phyloP scores from a whole-genome alignment of 179 eudicot genomes.

The Heliamphora pulchella region DNA sequence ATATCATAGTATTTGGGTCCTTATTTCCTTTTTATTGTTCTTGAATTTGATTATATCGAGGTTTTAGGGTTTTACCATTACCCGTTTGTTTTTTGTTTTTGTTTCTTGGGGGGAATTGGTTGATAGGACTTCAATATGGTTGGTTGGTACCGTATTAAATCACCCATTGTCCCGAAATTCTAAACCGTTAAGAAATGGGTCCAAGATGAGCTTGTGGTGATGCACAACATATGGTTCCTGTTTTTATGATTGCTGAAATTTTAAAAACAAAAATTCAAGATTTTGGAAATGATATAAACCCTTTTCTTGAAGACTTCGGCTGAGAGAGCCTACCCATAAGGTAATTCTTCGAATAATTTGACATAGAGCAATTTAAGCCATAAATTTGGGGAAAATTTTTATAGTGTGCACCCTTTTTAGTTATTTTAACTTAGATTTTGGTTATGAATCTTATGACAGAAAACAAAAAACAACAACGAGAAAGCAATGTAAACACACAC shows the following conservation, averaged over 20 bases:
- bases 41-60: neutral
- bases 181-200: neutral
- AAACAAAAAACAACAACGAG: too few relatives aligned
- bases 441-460: too few relatives aligned
- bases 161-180: neutral
- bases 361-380: too few relatives aligned
- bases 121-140: neutral
- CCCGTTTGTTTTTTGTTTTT: neutral
- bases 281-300: too few relatives aligned
- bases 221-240: neutral
- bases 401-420: too few relatives aligned
- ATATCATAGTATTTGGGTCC: neutral
- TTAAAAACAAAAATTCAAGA: too few relatives aligned
- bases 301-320: too few relatives aligned
- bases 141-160: neutral
- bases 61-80: neutral
- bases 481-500: too few relatives aligned
- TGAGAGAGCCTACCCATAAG: too few relatives aligned
- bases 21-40: neutral
- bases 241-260: neutral
- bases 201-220: neutral
- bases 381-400: too few relatives aligned
- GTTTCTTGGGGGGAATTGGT: neutral
- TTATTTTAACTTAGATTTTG: too few relatives aligned
- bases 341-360: too few relatives aligned